Base-by-base conservation (phyloP, 176 grass and related monocot genomes). In the Lolium multiflorum region DNA sequence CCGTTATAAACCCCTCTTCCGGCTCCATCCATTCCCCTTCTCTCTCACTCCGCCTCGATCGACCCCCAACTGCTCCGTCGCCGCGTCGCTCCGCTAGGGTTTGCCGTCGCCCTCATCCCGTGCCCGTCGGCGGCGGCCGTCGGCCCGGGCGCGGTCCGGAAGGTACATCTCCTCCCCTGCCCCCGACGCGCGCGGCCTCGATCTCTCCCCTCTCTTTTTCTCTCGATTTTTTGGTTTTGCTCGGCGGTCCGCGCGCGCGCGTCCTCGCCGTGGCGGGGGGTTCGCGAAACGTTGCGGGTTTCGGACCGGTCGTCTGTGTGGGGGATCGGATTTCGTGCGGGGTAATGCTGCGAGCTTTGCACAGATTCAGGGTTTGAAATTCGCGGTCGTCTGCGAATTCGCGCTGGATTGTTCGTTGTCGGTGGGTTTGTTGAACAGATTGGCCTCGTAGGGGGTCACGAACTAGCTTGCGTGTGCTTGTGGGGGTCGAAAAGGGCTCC, bases 1-100 rank as follows among this genome's bases (percentile, higher is more conserved):
- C 55, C 12, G 50, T 54, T 86, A 90, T 82, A 90, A 90, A 90
- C 88, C 84, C 72, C 84, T 71, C 84, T 71, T 71, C 3, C 67
- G 22, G 1, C 57, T 41, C 76, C 77, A 21, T 48, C 20, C 46
- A 18, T 59, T 13, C 22, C n/a, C 47, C 2, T 26, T 37, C 5
- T 1, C 14, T 14, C 74, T 77, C 61, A 26, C 43, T 39, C 47
- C 58, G 35, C 25, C 44, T 72, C 85, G 69, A 49, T 75, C 82
- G 70, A 75, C 9, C 46, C 37, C 51, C 20, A 78, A 15, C 56
- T 24, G 67, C 13, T 0, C 39, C 74, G 63, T 39, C 47, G 82
- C 76, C 55, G 78, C 39, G 21, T 43, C 84, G 88, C 72, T 17
- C 44, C 18, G 83, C 84, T 90, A 82, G 89, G 84, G 79, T 83